These are phyloP conservation scores for Ganoderma lucidum DNA, from an alignment of 1,284 basidiomycete species.

Conservation along the genomic window DNA sequence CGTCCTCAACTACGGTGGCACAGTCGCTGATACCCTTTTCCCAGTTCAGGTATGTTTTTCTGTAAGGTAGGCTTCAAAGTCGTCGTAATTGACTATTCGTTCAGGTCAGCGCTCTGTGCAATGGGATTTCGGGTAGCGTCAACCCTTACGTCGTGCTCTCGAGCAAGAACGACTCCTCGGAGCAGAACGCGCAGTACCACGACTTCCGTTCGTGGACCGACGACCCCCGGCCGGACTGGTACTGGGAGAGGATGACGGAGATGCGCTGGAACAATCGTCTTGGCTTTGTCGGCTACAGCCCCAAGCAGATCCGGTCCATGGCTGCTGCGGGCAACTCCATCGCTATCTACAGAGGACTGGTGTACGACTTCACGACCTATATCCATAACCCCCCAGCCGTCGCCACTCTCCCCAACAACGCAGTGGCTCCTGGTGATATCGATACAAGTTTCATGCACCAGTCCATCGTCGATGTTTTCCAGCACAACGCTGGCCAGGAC, in stretches of 20 bases:
- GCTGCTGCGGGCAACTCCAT: constrained; percentile 73
- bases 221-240: constrained; percentile 97
- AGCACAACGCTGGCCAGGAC: constrained; percentile 83
- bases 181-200: constrained; percentile 89
- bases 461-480: constrained; percentile 84
- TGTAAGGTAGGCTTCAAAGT: neutral
- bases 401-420: constrained; percentile 58
- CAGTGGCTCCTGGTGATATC: constrained; percentile 58
- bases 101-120: constrained; percentile 92
- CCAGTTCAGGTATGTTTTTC: constrained; percentile 82
- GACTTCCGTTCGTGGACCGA: constrained; percentile 92
- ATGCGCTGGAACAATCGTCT: constrained; percentile 90
- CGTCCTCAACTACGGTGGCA: constrained; percentile 87
- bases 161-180: constrained; percentile 78
- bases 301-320: constrained; percentile 79
- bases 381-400: constrained; percentile 63
- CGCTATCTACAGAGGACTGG: constrained; percentile 83
- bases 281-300: constrained; percentile 91
- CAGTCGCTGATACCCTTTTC: constrained; percentile 83
- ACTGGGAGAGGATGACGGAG: constrained; percentile 90
- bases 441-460: constrained; percentile 84
- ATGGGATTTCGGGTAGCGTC: constrained; percentile 74
- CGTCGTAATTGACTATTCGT: constrained; percentile 16
- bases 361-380: constrained; percentile 93
- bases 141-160: constrained; percentile 59